These are phyloP conservation scores for Colletotrichum echinochloae DNA, from an alignment of 2,329 filamentous ascomycete species.

Conservation along the genomic window DNA sequence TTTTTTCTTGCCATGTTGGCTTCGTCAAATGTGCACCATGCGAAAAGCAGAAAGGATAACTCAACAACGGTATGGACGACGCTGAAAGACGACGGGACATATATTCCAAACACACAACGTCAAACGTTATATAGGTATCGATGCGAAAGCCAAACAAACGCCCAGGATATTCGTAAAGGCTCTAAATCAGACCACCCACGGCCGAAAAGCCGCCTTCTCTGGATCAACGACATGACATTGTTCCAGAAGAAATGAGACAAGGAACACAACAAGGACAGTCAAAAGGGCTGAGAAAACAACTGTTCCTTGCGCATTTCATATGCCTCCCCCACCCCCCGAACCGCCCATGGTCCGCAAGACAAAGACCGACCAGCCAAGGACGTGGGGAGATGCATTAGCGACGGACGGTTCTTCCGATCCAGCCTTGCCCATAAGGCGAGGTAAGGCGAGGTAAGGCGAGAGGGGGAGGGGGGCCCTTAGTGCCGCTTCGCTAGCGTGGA, in stretches of 20 bases:
- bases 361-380: constrained; percentile 31
- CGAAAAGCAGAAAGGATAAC: not conserved
- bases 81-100: not conserved
- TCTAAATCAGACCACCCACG: constrained; percentile 12
- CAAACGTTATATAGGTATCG: constrained; percentile 23
- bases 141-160: constrained; percentile 35
- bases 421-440: constrained; percentile 17
- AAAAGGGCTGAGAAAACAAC: no score
- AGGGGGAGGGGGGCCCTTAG: not conserved
- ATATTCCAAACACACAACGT: constrained; percentile 3
- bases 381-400: constrained; percentile 20
- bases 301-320: not conserved
- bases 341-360: constrained; percentile 25
- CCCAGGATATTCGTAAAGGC: constrained; percentile 30
- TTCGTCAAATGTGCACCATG: not conserved
- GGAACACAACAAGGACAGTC: no score
- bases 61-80: not conserved
- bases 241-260: no score
- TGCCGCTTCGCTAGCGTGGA: not conserved
- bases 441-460: no score
- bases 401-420: constrained; percentile 6
- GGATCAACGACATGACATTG: not conserved
- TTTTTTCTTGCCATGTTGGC: not conserved
- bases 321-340: constrained; percentile 6
- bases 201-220: constrained; percentile 9